Conservation (phyloP, 805 yeast species). For the Wickerhamiella parazyma region DNA sequence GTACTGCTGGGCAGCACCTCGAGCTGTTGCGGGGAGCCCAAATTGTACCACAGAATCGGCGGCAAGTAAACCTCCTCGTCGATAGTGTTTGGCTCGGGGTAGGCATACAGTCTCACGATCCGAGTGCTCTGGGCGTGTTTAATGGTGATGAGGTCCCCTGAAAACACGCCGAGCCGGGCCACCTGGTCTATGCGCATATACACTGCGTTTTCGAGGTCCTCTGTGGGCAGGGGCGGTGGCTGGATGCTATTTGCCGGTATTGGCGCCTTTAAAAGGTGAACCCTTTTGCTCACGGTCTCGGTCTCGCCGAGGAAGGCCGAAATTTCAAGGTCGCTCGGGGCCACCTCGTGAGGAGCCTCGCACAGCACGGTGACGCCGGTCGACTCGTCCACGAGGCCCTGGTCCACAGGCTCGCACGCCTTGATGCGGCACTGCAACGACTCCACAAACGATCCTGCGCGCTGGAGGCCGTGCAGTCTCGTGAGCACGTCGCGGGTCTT, state of each 20-base stretch:
- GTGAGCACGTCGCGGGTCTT: conserved; percentile 26
- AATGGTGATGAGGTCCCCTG: conserved; percentile 47
- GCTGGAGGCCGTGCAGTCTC: conserved; percentile 28
- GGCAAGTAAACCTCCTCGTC: conserved; percentile 38
- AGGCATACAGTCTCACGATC: conserved; percentile 38
- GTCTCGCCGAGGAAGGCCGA: conserved; percentile 12
- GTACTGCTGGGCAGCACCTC: conserved; percentile 10
- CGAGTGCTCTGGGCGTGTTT: conserved; percentile 15
- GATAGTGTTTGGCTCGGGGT: conserved; percentile 48
- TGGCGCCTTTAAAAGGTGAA: conserved; percentile 9
- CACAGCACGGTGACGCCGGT: conserved; percentile 45
- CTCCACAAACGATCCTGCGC: conserved; percentile 33
- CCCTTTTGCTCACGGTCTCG: conserved; percentile 5
- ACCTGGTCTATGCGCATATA: conserved; percentile 39
- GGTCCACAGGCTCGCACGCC: conserved; percentile 61
- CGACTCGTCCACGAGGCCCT: conserved; percentile 37
- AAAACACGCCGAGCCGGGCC: conserved; percentile 44
- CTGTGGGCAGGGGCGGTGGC: conserved; percentile 21
- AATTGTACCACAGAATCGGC: conserved; percentile 44
- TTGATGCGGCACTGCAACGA: conserved; percentile 37
- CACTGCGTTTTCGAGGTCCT: conserved; percentile 36
- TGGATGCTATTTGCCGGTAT: conserved; percentile 10
- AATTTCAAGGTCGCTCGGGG: conserved; percentile 17
- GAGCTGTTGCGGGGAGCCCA: conserved; percentile 28
- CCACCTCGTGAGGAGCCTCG: neutral